These are phyloP conservation scores for Tardiomyces blankii DNA, from an alignment of 1,139 yeast species.

Conservation along the genomic window DNA sequence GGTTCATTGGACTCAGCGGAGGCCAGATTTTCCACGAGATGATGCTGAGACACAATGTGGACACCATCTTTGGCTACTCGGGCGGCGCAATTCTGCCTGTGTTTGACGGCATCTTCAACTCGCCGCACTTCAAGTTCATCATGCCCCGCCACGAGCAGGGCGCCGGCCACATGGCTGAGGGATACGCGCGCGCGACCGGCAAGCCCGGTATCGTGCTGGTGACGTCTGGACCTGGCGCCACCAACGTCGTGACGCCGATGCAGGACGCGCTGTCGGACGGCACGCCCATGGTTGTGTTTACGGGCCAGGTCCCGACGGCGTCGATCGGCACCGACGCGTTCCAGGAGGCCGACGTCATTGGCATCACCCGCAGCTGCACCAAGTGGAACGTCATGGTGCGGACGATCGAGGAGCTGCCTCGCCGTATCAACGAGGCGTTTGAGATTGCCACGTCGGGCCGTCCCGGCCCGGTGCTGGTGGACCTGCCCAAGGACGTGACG, in stretches of 20 bases:
- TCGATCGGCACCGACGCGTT: conserved; percentile 98
- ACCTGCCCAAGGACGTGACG: conserved; percentile 95
- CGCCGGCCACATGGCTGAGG: conserved; percentile 99
- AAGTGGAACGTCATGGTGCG: conserved; percentile 99
- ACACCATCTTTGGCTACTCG: conserved; percentile 89
- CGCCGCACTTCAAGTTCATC: conserved; percentile 78
- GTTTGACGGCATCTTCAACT: conserved; percentile 90
- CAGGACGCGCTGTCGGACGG: conserved; percentile 98
- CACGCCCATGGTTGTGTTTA: conserved; percentile 92
- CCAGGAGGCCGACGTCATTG: conserved; percentile 97
- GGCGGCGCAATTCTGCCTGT: conserved; percentile 99
- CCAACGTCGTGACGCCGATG: conserved; percentile 94
- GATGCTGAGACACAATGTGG: conserved; percentile 95
- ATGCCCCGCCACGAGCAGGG: conserved; percentile 98
- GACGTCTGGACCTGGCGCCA: conserved; percentile 98
- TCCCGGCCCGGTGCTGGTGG: conserved; percentile 97
- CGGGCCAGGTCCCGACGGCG: conserved; percentile 93
- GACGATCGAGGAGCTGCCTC: conserved; percentile 85
- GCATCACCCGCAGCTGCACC: conserved; percentile 93
- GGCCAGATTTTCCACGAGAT: conserved; percentile 98
- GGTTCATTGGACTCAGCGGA: conserved; percentile 89
- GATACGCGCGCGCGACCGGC: conserved; percentile 91
- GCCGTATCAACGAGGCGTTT: conserved; percentile 93
- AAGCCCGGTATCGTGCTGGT: conserved; percentile 98
- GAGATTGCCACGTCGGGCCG: conserved; percentile 94